These are phyloP conservation scores for Thelonectria discophora DNA, from an alignment of 2,329 filamentous ascomycete genomes.

Conservation along the genomic window DNA sequence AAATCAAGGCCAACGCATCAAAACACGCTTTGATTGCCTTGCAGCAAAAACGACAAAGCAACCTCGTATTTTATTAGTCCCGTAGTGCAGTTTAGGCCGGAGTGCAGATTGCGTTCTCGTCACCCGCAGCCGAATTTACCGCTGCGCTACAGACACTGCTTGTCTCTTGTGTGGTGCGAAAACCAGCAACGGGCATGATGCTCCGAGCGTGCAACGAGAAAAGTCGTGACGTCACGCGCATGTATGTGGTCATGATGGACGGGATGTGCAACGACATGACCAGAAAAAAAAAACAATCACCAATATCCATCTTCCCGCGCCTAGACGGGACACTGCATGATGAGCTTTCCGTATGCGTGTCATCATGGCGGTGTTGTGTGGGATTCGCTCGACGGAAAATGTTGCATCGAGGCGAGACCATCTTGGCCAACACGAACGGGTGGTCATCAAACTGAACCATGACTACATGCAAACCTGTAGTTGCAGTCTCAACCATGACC, in stretches of 20 bases:
- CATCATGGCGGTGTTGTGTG: not conserved
- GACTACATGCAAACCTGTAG: no score
- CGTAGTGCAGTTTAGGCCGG: no score
- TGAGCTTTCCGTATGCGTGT: constrained; percentile 1
- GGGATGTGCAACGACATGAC: constrained; percentile 11
- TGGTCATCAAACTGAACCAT: no score
- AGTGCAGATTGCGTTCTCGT: not conserved
- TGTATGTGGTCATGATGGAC: constrained; percentile 30
- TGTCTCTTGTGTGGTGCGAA: no score
- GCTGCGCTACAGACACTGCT: not conserved
- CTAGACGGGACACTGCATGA: not conserved
- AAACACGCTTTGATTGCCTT: no score
- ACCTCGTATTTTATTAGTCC: constrained; percentile 2
- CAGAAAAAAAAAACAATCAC: not conserved
- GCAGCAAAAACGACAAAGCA: constrained; percentile 1
- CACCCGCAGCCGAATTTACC: constrained; percentile 1
- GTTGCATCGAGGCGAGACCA: not conserved
- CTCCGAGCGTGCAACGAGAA: not conserved
- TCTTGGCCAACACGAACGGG: no score
- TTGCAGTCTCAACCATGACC: no score
- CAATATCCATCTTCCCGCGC: not conserved
- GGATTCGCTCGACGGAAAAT: constrained; percentile 9
- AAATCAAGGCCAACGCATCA: constrained; percentile 5
- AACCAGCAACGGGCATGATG: not conserved
- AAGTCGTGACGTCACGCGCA: constrained; percentile 32